Percentiles rank a stretch among this genome's conserved stretches.
phyloP scores from a whole-genome alignment of 129 eudicot species.

The Logfia minima region DNA sequence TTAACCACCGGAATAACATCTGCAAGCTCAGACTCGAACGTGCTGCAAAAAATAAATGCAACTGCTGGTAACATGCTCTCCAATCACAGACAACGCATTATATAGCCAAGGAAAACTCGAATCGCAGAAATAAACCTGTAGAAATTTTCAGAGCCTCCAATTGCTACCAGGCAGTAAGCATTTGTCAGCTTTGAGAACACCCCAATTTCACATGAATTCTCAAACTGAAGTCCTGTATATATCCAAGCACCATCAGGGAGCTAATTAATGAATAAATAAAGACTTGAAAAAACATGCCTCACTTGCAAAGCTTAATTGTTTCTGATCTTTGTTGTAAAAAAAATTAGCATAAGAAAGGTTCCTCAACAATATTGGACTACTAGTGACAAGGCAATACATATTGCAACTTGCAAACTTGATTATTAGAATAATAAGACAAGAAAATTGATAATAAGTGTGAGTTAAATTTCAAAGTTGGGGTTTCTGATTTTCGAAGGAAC shows the following conservation, averaged over 20 bases:
- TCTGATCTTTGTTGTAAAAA: not conserved
- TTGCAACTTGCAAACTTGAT: not conserved
- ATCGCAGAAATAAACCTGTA: slow-evolving; percentile 56
- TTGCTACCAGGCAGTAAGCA: slow-evolving; percentile 89
- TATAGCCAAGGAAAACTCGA: not conserved
- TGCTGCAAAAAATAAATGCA: slow-evolving; percentile 42
- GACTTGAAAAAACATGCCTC: not conserved
- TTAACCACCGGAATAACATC: slow-evolving; percentile 87
- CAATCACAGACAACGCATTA: not conserved
- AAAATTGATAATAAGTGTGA: not conserved
- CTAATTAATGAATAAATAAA: not conserved
- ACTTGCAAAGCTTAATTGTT: not conserved
- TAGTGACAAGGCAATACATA: not conserved
- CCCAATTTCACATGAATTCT: slow-evolving; percentile 86
- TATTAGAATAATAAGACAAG: not conserved
- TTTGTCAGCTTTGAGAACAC: slow-evolving; percentile 89
- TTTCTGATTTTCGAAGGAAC: not conserved
- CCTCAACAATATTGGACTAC: not conserved
- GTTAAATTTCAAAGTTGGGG: not conserved
- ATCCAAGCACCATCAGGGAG: slow-evolving; percentile 5
- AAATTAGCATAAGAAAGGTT: not conserved
- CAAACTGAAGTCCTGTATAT: slow-evolving; percentile 78
- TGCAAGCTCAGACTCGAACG: slow-evolving; percentile 82
- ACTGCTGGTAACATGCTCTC: slow-evolving; percentile 2
- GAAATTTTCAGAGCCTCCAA: slow-evolving; percentile 93